Percentiles rank a stretch among this genome's conserved stretches.
These are phyloP conservation scores for Talaromyces liani DNA, from an alignment of 495 filamentous ascomycete genomes.

Conservation along the genomic window DNA sequence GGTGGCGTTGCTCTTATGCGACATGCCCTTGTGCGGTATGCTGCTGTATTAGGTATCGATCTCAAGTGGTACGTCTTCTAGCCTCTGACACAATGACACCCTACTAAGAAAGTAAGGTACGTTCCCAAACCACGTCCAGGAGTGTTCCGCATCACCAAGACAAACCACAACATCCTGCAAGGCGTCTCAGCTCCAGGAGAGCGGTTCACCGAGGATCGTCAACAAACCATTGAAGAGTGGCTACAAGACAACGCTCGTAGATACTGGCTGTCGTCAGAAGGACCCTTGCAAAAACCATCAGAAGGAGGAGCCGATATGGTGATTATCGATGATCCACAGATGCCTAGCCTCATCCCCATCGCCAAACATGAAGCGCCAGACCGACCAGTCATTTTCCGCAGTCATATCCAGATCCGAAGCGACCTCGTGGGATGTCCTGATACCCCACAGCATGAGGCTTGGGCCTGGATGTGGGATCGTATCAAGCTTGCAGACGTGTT, in stretches of 20 bases:
- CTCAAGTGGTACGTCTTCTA: slow-evolving; percentile 58
- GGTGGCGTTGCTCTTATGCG: slow-evolving; percentile 87
- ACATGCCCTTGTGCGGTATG: slow-evolving; percentile 72
- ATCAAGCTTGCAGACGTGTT: slow-evolving; percentile 71
- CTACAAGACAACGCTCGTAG: slow-evolving; percentile 66
- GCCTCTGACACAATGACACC: background rate
- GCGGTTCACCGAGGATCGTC: slow-evolving; percentile 53
- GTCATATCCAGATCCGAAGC: slow-evolving; percentile 77
- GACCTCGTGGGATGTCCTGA: slow-evolving; percentile 58
- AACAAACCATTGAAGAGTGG: slow-evolving; percentile 60
- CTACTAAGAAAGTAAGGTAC: slow-evolving; percentile 32
- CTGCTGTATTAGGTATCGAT: slow-evolving; percentile 59
- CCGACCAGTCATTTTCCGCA: slow-evolving; percentile 72
- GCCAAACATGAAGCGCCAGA: slow-evolving; percentile 64
- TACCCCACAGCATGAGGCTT: slow-evolving; percentile 65
- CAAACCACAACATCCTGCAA: slow-evolving; percentile 88
- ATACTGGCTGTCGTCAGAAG: slow-evolving; percentile 65
- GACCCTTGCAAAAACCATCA: slow-evolving; percentile 57
- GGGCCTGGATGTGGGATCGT: slow-evolving; percentile 68
- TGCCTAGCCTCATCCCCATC: slow-evolving; percentile 73
- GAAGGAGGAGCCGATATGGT: slow-evolving; percentile 76
- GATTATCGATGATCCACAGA: slow-evolving; percentile 81
- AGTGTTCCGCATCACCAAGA: slow-evolving; percentile 84
- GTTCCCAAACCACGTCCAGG: slow-evolving; percentile 80
- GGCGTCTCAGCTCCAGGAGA: slow-evolving; percentile 61